Evolutionary conservation across 208 protist species (phyloP), one percentile per base, ranked within the genome.

Genomic region (Angomonas ambiguus): DNA sequence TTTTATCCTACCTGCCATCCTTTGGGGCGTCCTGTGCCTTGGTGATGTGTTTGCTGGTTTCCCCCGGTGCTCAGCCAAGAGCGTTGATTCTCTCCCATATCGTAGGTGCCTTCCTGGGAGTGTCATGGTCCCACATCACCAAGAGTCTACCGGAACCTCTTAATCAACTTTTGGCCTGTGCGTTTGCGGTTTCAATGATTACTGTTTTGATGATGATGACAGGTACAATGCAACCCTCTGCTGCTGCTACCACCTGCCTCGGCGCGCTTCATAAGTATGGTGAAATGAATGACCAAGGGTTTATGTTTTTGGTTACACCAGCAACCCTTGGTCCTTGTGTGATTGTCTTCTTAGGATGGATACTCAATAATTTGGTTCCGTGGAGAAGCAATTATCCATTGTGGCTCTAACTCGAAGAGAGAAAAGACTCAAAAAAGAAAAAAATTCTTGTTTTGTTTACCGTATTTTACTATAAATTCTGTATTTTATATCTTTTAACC

Each of bases 341-440:
- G 31, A 76, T 90, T 33, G 72, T 88, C 4, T 69, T 87, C 25
- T 22, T 82, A 0, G 81, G 69, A 0, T 76, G 79, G 69, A 0
- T 86, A 2, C 42, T 85, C 11, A 88, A 88, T 61, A 86, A 92
- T 63, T 13, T 78, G 2, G 61, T 87, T 3, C 83, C 83, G 11
- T 92, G 86, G 81, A 51, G 86, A n/a, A 74, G 71, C 57, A 74
- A 72, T 64, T 89, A 92, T 67, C 83, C 80, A 10, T 57, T 85
- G 31, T 87, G 79, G 78, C 67, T 65, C 65, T 92, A 65, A 70
- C 6, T 0, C 5, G 38, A 27, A 22, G 0, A 20, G n/a, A n/a
- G n/a, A n/a, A n/a, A n/a, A n/a, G n/a, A n/a, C n/a, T n/a, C n/a
- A n/a, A n/a, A n/a, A n/a, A n/a, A n/a, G n/a, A n/a, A n/a, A n/a